These are phyloP conservation scores for Micractinium conductrix DNA, from an alignment of 139 green algal genomes.

Conservation along the genomic window DNA sequence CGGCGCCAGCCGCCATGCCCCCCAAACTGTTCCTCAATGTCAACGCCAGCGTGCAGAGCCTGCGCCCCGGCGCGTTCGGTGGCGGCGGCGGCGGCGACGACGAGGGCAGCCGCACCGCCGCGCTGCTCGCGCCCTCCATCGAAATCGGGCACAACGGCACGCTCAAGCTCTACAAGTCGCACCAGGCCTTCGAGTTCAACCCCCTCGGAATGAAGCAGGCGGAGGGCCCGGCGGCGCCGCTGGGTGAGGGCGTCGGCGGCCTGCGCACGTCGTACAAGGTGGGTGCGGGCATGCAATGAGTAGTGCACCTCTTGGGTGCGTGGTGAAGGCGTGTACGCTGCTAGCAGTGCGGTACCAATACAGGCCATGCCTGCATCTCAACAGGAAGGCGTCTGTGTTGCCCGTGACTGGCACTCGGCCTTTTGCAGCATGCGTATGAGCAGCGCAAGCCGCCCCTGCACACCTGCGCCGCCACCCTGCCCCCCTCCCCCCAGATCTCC, in stretches of 20 bases:
- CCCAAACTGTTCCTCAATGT: slow-evolving; percentile 37
- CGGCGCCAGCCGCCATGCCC: slow-evolving; percentile 10
- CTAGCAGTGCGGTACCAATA: too few relatives aligned
- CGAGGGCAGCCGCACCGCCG: neutral
- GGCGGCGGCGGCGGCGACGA: neutral
- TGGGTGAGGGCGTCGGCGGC: slow-evolving; percentile 33
- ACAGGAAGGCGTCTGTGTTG: too few relatives aligned
- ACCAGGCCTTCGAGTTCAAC: slow-evolving; percentile 63
- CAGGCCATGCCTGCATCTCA: too few relatives aligned
- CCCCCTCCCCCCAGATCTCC: slow-evolving; percentile 62
- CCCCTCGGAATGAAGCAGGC: slow-evolving; percentile 44
- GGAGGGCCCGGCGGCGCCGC: slow-evolving; percentile 21
- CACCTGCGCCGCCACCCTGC: neutral
- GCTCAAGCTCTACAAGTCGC: slow-evolving; percentile 57
- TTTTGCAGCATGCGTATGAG: too few relatives aligned
- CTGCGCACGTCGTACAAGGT: slow-evolving; percentile 55
- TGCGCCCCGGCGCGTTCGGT: slow-evolving; percentile 19
- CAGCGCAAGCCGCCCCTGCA: too few relatives aligned
- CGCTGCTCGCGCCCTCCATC: slow-evolving; percentile 45
- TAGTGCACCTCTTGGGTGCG: neutral
- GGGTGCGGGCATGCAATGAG: neutral
- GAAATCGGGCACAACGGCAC: slow-evolving; percentile 51
- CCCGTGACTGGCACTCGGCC: too few relatives aligned
- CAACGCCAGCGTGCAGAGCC: slow-evolving; percentile 19
- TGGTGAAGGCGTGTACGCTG: neutral